Evolutionary conservation across 2,329 filamentous ascomycete genomes (phyloP).

Genomic region (Phyllosticta ampelicida): DNA sequence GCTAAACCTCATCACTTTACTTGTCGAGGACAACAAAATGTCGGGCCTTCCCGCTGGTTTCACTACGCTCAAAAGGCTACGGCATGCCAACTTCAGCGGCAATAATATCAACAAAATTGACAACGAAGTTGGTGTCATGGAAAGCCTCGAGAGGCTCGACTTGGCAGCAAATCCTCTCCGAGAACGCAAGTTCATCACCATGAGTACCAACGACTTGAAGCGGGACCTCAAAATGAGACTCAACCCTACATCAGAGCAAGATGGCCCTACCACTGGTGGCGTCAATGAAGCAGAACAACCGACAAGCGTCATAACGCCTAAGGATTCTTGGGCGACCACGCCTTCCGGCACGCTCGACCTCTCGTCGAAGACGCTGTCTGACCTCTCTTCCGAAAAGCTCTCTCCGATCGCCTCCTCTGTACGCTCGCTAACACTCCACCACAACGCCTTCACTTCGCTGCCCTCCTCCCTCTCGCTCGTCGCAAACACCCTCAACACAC

Average conservation of each 20-base stretch:
- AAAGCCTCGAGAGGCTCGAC: slow-evolving; percentile 60
- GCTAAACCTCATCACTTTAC: slow-evolving; percentile 60
- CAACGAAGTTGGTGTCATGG: slow-evolving; percentile 68
- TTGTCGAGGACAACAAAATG: slow-evolving; percentile 74
- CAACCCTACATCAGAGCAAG: slow-evolving; percentile 35
- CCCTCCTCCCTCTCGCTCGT: slow-evolving; percentile 57
- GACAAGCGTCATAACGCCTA: neutral
- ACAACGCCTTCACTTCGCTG: slow-evolving; percentile 62
- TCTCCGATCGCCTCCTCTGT: slow-evolving; percentile 36
- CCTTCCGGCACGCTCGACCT: slow-evolving; percentile 33
- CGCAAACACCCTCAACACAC: slow-evolving; percentile 55
- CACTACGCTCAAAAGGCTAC: slow-evolving; percentile 53
- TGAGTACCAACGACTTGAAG: slow-evolving; percentile 74
- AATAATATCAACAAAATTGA: slow-evolving; percentile 74
- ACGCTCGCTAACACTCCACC: slow-evolving; percentile 56
- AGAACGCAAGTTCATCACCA: slow-evolving; percentile 75
- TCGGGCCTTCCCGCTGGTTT: slow-evolving; percentile 67
- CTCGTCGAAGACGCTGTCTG: slow-evolving; percentile 28
- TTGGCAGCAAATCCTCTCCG: slow-evolving; percentile 83
- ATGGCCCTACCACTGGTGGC: slow-evolving; percentile 8
- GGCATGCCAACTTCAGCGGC: slow-evolving; percentile 69
- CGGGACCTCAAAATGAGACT: slow-evolving; percentile 56
- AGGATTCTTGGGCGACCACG: slow-evolving; percentile 20
- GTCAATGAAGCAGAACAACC: neutral
- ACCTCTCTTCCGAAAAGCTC: slow-evolving; percentile 27